phyloP scores from a whole-genome alignment of 1,284 basidiomycete species.

The Tilletia caries region DNA sequence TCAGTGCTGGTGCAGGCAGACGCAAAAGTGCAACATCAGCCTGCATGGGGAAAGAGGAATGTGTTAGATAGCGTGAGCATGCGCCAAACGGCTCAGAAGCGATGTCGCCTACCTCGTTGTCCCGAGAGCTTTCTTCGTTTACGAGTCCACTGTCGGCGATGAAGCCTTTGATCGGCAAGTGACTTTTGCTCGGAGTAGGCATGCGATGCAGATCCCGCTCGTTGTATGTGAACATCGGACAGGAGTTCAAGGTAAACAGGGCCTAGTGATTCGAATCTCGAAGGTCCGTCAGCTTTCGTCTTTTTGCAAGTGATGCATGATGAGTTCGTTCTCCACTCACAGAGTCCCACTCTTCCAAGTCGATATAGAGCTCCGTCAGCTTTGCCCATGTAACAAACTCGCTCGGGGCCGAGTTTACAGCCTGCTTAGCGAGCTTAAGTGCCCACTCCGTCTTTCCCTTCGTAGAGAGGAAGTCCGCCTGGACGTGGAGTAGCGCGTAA shows the following conservation, averaged over 20 bases:
- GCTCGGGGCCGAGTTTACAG: constrained; percentile 94
- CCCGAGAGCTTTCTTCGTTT: constrained; percentile 64
- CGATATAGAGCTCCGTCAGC: constrained; percentile 88
- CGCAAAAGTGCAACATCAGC: constrained; percentile 89
- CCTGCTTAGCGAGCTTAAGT: constrained; percentile 80
- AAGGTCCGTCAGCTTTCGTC: neutral
- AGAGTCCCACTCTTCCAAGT: constrained; percentile 75
- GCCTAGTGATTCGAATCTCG: constrained; percentile 60
- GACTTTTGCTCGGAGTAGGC: constrained; percentile 75
- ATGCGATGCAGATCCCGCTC: constrained; percentile 88
- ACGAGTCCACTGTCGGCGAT: constrained; percentile 70
- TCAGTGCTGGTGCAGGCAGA: constrained; percentile 84
- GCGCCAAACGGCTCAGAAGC: too few species aligned
- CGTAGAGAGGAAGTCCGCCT: constrained; percentile 84
- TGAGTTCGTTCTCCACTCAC: neutral
- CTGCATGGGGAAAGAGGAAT: constrained; percentile 55
- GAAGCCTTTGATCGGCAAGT: constrained; percentile 78
- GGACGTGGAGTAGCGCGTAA: constrained; percentile 87
- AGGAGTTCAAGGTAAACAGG: constrained; percentile 91
- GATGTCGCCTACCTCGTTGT: constrained; percentile 64
- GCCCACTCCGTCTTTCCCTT: constrained; percentile 77
- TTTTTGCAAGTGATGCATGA: neutral
- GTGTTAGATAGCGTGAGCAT: neutral
- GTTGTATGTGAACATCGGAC: constrained; percentile 99
- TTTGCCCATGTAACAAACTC: constrained; percentile 99